Evolutionary conservation across 2,329 filamentous ascomycete species (phyloP).

Genomic region (Diaporthe citrichinensis): DNA sequence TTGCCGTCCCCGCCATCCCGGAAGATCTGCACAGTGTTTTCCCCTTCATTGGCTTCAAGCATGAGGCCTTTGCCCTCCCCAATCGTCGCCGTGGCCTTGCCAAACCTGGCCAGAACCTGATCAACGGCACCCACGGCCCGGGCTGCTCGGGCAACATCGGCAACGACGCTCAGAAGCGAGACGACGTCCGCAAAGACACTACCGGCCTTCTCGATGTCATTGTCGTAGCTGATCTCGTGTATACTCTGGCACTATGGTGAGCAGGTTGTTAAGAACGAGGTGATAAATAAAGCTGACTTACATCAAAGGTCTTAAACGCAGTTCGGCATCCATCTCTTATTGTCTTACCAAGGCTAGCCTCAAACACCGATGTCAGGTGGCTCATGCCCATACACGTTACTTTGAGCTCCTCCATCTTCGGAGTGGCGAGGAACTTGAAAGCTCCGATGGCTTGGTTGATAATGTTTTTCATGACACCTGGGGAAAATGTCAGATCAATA

Average conservation of each 20-base stretch:
- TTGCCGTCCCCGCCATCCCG: background rate
- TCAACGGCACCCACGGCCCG: background rate
- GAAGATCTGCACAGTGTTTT: background rate
- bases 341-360: background rate
- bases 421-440: constrained; percentile 13
- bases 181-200: constrained; percentile 6
- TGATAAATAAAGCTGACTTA: background rate
- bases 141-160: constrained; percentile 2
- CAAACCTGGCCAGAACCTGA: background rate
- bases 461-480: constrained; percentile 4
- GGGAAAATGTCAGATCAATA: too few relatives aligned
- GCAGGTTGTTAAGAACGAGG: background rate
- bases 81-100: background rate
- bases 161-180: constrained; percentile 4
- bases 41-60: background rate
- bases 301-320: background rate
- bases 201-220: constrained; percentile 8
- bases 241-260: background rate
- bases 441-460: constrained; percentile 9
- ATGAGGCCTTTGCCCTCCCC: constrained; percentile 7
- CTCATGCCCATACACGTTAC: constrained; percentile 4
- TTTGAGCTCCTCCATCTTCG: background rate
- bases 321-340: constrained; percentile 4
- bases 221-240: constrained; percentile 7
- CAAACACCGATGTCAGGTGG: constrained; percentile 4